A percentile compares a stretch with the other conserved stretches of the same genome.
Conservation (phyloP, 2,329 filamentous ascomycete species). For the Cytospora chrysosperma region DNA sequence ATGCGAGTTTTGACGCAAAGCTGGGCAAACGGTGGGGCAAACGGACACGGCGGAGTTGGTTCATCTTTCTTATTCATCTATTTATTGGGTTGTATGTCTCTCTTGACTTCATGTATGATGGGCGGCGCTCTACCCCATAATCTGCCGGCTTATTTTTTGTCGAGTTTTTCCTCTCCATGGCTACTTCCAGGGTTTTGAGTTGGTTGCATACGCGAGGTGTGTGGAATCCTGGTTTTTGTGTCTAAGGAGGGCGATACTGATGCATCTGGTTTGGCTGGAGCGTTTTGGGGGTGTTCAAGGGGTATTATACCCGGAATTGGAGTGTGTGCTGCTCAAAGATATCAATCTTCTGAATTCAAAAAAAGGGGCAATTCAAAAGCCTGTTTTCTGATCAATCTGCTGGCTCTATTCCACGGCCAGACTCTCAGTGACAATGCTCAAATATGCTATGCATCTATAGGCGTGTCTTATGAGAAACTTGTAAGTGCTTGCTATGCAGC, state of each 20-base stretch:
- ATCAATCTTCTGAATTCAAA: slow-evolving; percentile 20
- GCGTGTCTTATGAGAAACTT: background rate
- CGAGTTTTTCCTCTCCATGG: slow-evolving; percentile 19
- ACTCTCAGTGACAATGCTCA: background rate
- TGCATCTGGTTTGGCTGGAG: slow-evolving; percentile 26
- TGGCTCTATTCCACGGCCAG: rapidly evolving
- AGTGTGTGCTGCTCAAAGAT: slow-evolving; percentile 18
- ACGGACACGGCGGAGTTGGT: slow-evolving; percentile 25
- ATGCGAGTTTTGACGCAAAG: slow-evolving; percentile 19
- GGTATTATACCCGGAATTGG: slow-evolving; percentile 23
- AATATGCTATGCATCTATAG: background rate
- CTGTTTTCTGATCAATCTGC: slow-evolving; percentile 3
- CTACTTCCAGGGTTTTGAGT: slow-evolving; percentile 21
- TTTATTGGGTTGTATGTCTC: slow-evolving; percentile 22
- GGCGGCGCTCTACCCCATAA: slow-evolving; percentile 23
- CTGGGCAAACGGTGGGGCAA: slow-evolving; percentile 22
- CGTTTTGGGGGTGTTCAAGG: slow-evolving; percentile 24
- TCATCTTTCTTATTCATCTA: background rate
- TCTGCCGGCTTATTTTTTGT: slow-evolving; percentile 24
- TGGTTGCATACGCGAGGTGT: slow-evolving; percentile 22
- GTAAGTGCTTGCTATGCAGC: no score
- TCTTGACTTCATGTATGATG: slow-evolving; percentile 23
- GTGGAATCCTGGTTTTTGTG: slow-evolving; percentile 24
- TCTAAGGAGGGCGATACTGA: slow-evolving; percentile 23
- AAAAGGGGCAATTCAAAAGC: slow-evolving; percentile 10